A percentile compares a stretch with the other conserved stretches of the same genome.
These are phyloP conservation scores for Leptographium lundbergii DNA, from an alignment of 2,329 filamentous ascomycete genomes.

Conservation along the genomic window DNA sequence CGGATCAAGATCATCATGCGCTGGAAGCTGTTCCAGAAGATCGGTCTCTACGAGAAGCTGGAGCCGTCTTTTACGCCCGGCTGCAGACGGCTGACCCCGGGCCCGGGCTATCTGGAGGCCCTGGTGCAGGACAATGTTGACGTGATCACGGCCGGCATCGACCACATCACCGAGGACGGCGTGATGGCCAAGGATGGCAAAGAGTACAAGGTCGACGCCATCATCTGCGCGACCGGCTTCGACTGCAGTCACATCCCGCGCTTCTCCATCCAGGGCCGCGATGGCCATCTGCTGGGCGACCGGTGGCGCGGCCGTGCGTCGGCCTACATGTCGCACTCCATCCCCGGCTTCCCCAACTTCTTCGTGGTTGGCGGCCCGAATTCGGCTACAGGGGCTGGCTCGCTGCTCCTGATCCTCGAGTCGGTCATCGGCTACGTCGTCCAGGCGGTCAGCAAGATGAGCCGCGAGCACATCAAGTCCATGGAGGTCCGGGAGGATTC, in stretches of 20 bases:
- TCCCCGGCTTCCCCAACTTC: constrained; percentile 39
- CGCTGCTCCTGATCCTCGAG: constrained; percentile 35
- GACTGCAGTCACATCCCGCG: constrained; percentile 37
- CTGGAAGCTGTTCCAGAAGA: constrained; percentile 29
- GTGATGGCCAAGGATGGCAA: constrained; percentile 32
- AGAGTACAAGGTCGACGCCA: constrained; percentile 35
- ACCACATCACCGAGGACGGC: constrained; percentile 29
- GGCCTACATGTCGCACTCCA: constrained; percentile 38
- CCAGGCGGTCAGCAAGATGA: constrained; percentile 31
- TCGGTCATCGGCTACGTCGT: constrained; percentile 39
- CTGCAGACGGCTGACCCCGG: constrained; percentile 35
- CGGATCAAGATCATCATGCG: constrained; percentile 33
- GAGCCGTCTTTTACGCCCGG: constrained; percentile 36
- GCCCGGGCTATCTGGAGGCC: constrained; percentile 34
- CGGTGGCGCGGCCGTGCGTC: constrained; percentile 30
- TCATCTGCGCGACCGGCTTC: constrained; percentile 45
- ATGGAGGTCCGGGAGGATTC: constrained; percentile 29
- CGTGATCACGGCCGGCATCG: constrained; percentile 31
- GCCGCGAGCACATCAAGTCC: constrained; percentile 33
- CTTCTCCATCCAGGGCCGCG: constrained; percentile 35
- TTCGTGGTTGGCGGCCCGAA: constrained; percentile 40
- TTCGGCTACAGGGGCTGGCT: constrained; percentile 35
- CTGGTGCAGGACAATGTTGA: constrained; percentile 32
- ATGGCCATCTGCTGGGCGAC: constrained; percentile 34
- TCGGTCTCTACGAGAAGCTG: constrained; percentile 33